phyloP scores from a whole-genome alignment of 768 basidiomycete genomes.

The Chalciporus piperatus region DNA sequence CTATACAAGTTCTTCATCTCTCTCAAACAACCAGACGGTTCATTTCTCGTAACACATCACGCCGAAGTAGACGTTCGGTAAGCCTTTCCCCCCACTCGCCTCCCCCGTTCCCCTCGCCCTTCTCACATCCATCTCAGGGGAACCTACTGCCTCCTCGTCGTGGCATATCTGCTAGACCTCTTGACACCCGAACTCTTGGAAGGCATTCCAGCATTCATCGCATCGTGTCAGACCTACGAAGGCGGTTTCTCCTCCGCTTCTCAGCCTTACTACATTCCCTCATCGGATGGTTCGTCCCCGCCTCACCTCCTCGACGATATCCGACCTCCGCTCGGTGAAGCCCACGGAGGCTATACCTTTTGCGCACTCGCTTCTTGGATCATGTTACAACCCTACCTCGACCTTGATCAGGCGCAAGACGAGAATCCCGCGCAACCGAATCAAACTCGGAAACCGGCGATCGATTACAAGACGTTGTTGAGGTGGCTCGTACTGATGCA shows the following conservation, averaged over 20 bases:
- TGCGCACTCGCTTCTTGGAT: conserved; percentile 87
- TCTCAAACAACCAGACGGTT: conserved; percentile 89
- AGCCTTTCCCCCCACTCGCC: conserved; percentile 13
- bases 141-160: conserved; percentile 86
- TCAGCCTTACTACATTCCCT: conserved; percentile 55
- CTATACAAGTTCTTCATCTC: conserved; percentile 90
- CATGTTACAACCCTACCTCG: conserved; percentile 61
- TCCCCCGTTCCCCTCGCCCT: neutral
- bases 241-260: conserved; percentile 88
- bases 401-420: conserved; percentile 32
- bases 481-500: conserved; percentile 89
- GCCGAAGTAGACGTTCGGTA: conserved; percentile 95
- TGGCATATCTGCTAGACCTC: conserved; percentile 79
- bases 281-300: conserved; percentile 11
- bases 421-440: neutral
- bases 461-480: conserved; percentile 60
- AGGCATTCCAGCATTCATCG: conserved; percentile 76
- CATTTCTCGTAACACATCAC: conserved; percentile 82
- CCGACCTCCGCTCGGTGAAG: conserved; percentile 85
- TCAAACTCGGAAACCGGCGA: conserved; percentile 26
- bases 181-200: conserved; percentile 84
- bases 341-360: conserved; percentile 97
- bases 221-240: conserved; percentile 95
- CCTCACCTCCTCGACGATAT: conserved; percentile 38
- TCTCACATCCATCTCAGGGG: conserved; percentile 50